Conservation (phyloP, 495 filamentous ascomycete genomes). For the Pyrenula aspistea region DNA sequence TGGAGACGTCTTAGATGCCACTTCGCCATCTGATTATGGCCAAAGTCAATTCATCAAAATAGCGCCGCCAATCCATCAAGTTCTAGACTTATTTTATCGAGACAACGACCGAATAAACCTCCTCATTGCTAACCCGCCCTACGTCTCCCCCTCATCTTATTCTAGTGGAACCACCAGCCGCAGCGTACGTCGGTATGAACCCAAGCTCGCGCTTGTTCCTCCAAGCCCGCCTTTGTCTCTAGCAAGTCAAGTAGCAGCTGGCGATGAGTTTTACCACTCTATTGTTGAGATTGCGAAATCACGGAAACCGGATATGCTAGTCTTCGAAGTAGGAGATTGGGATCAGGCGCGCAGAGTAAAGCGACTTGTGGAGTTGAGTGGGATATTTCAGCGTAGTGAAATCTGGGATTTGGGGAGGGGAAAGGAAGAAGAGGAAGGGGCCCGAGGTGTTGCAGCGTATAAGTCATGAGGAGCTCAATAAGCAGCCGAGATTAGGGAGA, state of each 20-base stretch:
- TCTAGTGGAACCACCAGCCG: slow-evolving; percentile 42
- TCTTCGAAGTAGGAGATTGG: slow-evolving; percentile 27
- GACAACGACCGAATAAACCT: slow-evolving; percentile 39
- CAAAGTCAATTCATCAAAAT: neutral
- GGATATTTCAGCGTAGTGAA: neutral
- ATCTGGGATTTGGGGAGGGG: neutral
- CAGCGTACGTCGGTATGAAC: slow-evolving; percentile 73
- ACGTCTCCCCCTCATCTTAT: slow-evolving; percentile 58
- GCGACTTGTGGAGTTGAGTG: neutral
- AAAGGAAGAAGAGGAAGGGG: neutral
- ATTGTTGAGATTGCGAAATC: slow-evolving; percentile 15
- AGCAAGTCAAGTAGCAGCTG: slow-evolving; percentile 4
- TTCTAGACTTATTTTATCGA: slow-evolving; percentile 1
- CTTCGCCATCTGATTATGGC: slow-evolving; percentile 3
- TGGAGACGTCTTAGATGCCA: slow-evolving; percentile 40
- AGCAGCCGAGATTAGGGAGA: too few species aligned
- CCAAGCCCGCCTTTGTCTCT: slow-evolving; percentile 3
- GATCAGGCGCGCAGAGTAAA: slow-evolving; percentile 21
- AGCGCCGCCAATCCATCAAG: neutral
- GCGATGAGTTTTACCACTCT: slow-evolving; percentile 28
- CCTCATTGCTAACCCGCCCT: slow-evolving; percentile 84
- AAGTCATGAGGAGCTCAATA: too few species aligned
- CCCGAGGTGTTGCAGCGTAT: neutral
- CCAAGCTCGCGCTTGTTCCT: slow-evolving; percentile 66
- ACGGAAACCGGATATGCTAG: slow-evolving; percentile 13